Evolutionary conservation across 768 basidiomycete genomes (phyloP).

Genomic region (Tricholoma sp.): DNA sequence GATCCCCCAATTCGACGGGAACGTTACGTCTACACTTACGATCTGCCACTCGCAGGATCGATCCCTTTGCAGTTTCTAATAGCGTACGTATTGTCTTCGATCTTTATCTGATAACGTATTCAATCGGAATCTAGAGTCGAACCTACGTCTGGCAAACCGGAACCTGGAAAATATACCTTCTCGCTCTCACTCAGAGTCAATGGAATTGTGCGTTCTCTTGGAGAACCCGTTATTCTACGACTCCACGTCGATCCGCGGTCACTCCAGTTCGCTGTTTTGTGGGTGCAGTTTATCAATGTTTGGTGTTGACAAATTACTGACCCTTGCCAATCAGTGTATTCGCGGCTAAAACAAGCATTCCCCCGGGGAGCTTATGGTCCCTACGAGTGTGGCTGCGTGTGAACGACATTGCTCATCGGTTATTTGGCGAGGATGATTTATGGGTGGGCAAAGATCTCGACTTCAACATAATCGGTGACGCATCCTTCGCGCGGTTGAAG

Average conservation of each 20-base stretch:
- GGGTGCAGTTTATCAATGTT: constrained; percentile 15
- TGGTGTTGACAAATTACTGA: constrained; percentile 2
- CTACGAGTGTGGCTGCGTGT: constrained; percentile 62
- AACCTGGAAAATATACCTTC: constrained; percentile 45
- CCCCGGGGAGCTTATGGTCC: constrained; percentile 48
- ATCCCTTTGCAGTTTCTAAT: constrained; percentile 47
- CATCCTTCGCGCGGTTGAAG: constrained; percentile 48
- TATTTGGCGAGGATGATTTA: constrained; percentile 60
- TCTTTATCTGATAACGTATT: background rate
- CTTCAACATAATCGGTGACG: constrained; percentile 51
- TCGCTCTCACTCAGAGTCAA: constrained; percentile 50
- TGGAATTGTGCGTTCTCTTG: constrained; percentile 48
- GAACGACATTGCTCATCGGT: constrained; percentile 52
- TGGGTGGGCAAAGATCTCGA: constrained; percentile 67
- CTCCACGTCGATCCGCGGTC: constrained; percentile 48
- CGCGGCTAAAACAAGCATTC: constrained; percentile 53
- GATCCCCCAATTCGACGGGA: constrained; percentile 26
- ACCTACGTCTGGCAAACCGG: constrained; percentile 34
- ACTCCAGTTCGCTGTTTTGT: constrained; percentile 64
- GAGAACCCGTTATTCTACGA: constrained; percentile 40
- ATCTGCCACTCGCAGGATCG: constrained; percentile 35
- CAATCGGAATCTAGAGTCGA: constrained; percentile 34
- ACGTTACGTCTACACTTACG: constrained; percentile 51
- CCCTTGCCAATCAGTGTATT: constrained; percentile 37
- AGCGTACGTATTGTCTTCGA: constrained; percentile 34